phyloP scores from a whole-genome alignment of 352 stramenopile species.

The Globisporangium lucens region DNA sequence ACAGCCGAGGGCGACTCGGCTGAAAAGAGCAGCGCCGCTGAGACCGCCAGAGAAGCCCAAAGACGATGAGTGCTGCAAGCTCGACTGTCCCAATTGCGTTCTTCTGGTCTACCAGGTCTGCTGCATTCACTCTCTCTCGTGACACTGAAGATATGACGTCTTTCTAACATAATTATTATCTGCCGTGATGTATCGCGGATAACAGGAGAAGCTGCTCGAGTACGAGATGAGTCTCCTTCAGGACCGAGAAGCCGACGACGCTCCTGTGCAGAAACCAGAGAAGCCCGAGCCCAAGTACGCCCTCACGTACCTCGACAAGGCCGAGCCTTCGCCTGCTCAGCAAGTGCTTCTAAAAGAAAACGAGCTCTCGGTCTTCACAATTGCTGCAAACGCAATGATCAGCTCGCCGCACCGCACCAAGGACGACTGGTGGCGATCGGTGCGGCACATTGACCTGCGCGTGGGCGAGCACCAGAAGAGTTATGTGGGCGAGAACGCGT shows the following conservation, averaged over 20 bases:
- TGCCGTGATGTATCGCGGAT: background rate
- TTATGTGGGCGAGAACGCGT: constrained; percentile 52
- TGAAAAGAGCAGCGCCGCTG: constrained; percentile 28
- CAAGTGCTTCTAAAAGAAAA: constrained; percentile 31
- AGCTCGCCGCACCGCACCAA: constrained; percentile 50
- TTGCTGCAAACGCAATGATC: constrained; percentile 58
- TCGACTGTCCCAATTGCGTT: constrained; percentile 87
- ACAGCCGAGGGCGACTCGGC: constrained; percentile 19
- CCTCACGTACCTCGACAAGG: constrained; percentile 43
- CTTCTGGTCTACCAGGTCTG: constrained; percentile 78
- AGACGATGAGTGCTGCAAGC: constrained; percentile 81
- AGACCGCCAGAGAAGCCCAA: constrained; percentile 57
- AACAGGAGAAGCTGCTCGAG: constrained; percentile 77
- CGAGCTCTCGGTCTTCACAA: constrained; percentile 41
- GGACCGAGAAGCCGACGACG: constrained; percentile 3
- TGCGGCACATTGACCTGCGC: constrained; percentile 66
- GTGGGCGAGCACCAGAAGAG: constrained; percentile 45
- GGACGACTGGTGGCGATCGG: constrained; percentile 53
- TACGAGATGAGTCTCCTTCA: constrained; percentile 68
- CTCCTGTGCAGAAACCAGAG: constrained; percentile 22
- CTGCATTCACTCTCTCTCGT: background rate
- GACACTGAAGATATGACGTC: background rate
- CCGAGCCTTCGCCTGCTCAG: constrained; percentile 20
- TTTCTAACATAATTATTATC: background rate
- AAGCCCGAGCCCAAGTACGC: constrained; percentile 40